phyloP scores from a whole-genome alignment of 352 stramenopile genomes.

The Globisporangium acanthophoron region DNA sequence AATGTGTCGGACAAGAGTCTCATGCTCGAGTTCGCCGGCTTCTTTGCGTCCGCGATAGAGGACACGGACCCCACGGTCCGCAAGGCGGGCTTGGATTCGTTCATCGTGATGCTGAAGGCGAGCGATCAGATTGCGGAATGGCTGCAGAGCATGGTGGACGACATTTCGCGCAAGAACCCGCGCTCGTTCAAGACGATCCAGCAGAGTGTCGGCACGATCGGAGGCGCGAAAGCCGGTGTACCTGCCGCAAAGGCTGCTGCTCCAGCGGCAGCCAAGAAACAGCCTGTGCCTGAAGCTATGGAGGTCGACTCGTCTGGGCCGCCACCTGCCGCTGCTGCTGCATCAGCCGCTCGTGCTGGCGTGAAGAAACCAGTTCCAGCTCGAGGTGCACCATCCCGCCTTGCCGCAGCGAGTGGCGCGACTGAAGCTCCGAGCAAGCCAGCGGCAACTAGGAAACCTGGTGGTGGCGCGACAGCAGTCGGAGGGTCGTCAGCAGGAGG shows the following conservation, averaged over 20 bases:
- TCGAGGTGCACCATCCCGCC: slow-evolving; percentile 38
- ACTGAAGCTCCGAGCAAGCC: slow-evolving; percentile 22
- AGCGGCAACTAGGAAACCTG: slow-evolving; percentile 22
- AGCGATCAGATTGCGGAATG: slow-evolving; percentile 42
- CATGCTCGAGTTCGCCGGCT: slow-evolving; percentile 52
- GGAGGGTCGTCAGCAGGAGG: slow-evolving; percentile 14
- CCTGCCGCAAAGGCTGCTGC: slow-evolving; percentile 11
- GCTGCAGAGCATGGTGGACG: slow-evolving; percentile 55
- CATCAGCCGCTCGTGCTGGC: slow-evolving; percentile 14
- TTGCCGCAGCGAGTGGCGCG: slow-evolving; percentile 39
- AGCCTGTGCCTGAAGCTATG: slow-evolving; percentile 9
- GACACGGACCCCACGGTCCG: slow-evolving; percentile 78
- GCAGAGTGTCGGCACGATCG: slow-evolving; percentile 28
- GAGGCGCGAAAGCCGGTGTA: background rate
- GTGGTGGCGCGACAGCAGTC: slow-evolving; percentile 10
- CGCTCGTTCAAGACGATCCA: slow-evolving; percentile 69
- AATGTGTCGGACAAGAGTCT: slow-evolving; percentile 55
- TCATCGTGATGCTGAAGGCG: slow-evolving; percentile 52
- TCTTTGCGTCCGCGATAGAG: slow-evolving; percentile 63
- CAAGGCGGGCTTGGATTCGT: slow-evolving; percentile 65
- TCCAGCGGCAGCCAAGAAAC: slow-evolving; percentile 8
- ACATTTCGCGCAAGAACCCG: slow-evolving; percentile 63
- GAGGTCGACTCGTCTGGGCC: slow-evolving; percentile 21
- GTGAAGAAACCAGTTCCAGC: slow-evolving; percentile 6
- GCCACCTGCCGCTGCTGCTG: background rate